phyloP scores from a whole-genome alignment of 1,284 basidiomycete species.

The Puccinia horiana region DNA sequence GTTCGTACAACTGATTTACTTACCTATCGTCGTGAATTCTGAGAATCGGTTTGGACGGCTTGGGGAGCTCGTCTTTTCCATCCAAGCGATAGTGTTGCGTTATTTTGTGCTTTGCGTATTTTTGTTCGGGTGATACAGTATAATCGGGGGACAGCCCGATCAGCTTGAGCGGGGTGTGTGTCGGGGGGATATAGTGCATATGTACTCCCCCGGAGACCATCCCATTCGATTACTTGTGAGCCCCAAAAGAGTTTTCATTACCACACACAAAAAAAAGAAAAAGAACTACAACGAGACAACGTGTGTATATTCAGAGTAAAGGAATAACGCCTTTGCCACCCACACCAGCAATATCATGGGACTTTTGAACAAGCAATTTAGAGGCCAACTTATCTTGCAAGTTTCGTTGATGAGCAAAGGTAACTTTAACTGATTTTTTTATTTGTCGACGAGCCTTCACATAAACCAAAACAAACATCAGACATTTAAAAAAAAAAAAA shows the following conservation, averaged over 20 bases:
- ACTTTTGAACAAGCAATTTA: background rate
- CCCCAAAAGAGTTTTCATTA: no score
- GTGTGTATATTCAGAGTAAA: background rate
- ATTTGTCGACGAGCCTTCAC: background rate
- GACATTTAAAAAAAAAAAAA: conserved; percentile 10
- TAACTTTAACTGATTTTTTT: conserved; percentile 8
- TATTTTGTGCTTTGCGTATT: background rate
- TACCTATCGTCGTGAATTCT: conserved; percentile 42
- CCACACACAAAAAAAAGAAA: background rate
- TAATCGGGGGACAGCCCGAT: no score
- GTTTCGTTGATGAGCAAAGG: background rate
- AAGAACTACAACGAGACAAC: background rate
- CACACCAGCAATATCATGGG: background rate
- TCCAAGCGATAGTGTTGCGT: background rate
- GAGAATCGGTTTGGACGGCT: conserved; percentile 8
- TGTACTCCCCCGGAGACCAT: no score
- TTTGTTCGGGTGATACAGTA: no score
- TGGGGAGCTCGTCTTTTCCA: background rate
- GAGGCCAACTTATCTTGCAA: background rate
- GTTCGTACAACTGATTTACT: background rate
- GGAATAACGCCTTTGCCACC: conserved; percentile 5
- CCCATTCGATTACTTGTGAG: no score
- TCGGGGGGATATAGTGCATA: no score
- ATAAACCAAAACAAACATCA: background rate
- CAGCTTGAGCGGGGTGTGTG: no score